phyloP scores from a whole-genome alignment of 306 rosid genomes.

The Lablab purpureus region DNA sequence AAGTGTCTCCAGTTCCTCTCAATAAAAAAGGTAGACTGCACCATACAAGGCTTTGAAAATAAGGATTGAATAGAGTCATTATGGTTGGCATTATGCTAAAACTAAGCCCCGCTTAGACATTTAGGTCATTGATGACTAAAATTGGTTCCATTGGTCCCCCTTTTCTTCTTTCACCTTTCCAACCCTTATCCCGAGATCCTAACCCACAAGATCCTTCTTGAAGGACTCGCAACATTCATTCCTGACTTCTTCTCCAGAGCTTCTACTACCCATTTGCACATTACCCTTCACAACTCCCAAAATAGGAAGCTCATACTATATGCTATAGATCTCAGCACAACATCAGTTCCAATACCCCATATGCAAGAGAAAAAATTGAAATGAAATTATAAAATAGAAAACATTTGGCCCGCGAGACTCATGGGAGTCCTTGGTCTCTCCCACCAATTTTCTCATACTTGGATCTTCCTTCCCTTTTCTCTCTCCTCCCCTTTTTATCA shows the following conservation, averaged over 20 bases:
- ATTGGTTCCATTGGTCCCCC: not conserved
- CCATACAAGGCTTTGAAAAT: too few species aligned
- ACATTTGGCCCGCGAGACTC: not conserved
- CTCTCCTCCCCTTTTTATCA: not conserved
- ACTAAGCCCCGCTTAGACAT: not conserved
- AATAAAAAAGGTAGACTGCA: too few species aligned
- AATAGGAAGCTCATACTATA: not conserved
- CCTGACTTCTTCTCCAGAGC: not conserved
- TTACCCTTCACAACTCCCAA: too few species aligned
- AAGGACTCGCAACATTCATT: not conserved
- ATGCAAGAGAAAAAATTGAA: conserved; percentile 6
- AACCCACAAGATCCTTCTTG: not conserved
- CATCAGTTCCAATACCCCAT: not conserved
- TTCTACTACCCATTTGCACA: not conserved
- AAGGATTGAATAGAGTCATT: too few species aligned
- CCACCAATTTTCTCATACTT: conserved; percentile 4
- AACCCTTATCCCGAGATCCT: not conserved
- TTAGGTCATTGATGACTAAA: not conserved
- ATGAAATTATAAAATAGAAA: not conserved
- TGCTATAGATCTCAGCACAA: not conserved
- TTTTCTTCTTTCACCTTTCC: not conserved
- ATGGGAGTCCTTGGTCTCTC: not conserved
- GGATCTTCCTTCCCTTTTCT: not conserved
- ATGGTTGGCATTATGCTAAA: not conserved
- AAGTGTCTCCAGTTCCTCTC: too few species aligned